Conservation (phyloP, 257 asterid species). For the Knoxia roxburghii region DNA sequence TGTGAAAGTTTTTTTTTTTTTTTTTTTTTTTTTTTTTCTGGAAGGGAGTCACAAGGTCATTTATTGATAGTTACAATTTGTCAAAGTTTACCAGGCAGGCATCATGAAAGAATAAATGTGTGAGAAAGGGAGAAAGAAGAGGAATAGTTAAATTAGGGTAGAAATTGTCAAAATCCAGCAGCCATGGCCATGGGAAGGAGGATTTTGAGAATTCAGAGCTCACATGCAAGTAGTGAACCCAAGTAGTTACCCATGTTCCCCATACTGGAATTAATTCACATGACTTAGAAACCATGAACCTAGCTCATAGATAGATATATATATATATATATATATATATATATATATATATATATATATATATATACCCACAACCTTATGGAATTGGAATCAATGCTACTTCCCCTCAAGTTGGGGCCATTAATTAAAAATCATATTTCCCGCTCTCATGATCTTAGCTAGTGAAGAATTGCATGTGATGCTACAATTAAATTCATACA, state of each 20-base stretch:
- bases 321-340: too few relatives aligned
- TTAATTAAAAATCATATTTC: neutral
- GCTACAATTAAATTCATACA: conserved; percentile 4
- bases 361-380: too few relatives aligned
- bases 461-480: conserved; percentile 10
- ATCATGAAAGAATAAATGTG: too few relatives aligned
- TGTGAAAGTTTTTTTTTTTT: too few relatives aligned
- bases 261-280: conserved; percentile 15
- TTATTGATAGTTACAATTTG: neutral
- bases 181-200: neutral
- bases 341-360: too few relatives aligned
- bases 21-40: too few relatives aligned
- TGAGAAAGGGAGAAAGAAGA: neutral
- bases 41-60: too few relatives aligned
- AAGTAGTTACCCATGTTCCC: conserved; percentile 2
- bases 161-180: conserved; percentile 2
- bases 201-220: conserved; percentile 8
- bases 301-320: too few relatives aligned
- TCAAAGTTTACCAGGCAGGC: neutral
- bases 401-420: neutral
- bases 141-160: neutral
- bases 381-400: neutral
- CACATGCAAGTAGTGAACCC: conserved; percentile 21
- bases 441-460: neutral
- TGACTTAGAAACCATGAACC: conserved; percentile 15